Base-by-base conservation (phyloP, 1,139 yeast species). In the Fermentozyma sake region DNA sequence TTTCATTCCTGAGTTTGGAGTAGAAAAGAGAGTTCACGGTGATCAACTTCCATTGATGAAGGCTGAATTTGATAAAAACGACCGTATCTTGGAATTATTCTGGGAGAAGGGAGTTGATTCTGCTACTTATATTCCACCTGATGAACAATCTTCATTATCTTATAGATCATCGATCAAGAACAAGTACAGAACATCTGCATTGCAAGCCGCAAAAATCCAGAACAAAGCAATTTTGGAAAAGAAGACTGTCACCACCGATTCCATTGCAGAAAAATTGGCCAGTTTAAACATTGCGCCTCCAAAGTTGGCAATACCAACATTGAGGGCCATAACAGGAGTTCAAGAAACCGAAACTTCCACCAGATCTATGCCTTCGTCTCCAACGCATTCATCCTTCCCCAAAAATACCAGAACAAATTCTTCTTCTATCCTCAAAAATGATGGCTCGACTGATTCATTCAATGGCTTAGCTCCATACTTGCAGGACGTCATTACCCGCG, bases 11-110 rank as follows among this genome's bases (percentile, higher is more conserved):
- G 96, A 86, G 44, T 81, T 89, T 59, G 97, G 98, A 22, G 85
- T 91, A 42, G 98, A 91, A 54, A 91, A 91, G 59, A 76, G 98
- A 47, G 97, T 91, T 15, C 98, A 91, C 48, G 96, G 97, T 22
- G 98, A 91, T 58, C 98, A 91, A 55, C 66, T 91, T 32, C 98
- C 98, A 10, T 65, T 91, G 37, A 78, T 76, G 14, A 87, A 87
- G 55, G 97, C 97, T 4, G 97, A 91, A 52, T 91, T 83, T 54
- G 93, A 85, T 50, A 82, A 80, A 48, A 52, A 54, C 15, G 66
- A 72, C 18, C 69, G 87, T 27, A 60, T 77, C 4, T 67, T 91
- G 46, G 96, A 89, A 52, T 64, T 91, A 28, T 87, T 73, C 51
- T 91, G 98, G 98, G 95, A 86, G 53, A 76, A 76, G 35, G 94